Evolutionary conservation across 345 rosid genomes (phyloP).

Genomic region (Cardamine chenopodiifolia): DNA sequence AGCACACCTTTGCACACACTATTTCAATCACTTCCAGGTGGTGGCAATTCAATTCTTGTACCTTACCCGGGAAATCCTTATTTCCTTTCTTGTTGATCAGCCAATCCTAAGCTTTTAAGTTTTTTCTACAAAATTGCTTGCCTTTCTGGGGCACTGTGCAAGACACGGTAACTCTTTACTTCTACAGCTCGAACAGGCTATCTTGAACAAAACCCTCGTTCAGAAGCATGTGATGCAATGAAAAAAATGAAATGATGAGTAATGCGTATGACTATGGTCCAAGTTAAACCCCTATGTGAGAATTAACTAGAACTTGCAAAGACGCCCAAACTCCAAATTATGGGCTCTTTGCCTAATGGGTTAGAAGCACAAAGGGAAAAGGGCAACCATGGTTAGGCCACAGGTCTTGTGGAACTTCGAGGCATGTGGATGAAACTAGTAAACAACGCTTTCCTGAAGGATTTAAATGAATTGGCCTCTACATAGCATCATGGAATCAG

Average conservation of each 20-base stretch:
- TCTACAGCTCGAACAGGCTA: conserved; percentile 50
- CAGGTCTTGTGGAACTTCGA: conserved; percentile 58
- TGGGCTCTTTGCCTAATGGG: conserved; percentile 50
- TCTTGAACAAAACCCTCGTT: conserved; percentile 53
- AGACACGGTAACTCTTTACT: conserved; percentile 44
- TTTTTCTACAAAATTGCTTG: conserved; percentile 47
- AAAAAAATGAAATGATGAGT: conserved; percentile 37
- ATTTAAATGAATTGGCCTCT: conserved; percentile 38
- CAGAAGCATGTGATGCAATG: conserved; percentile 44
- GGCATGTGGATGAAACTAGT: conserved; percentile 39
- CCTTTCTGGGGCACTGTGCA: conserved; percentile 43
- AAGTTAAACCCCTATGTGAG: conserved; percentile 60
- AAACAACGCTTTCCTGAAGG: conserved; percentile 37
- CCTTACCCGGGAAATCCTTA: conserved; percentile 61
- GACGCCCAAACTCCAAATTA: conserved; percentile 50
- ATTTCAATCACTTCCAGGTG: conserved; percentile 38
- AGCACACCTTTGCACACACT: conserved; percentile 48
- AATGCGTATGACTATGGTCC: conserved; percentile 45
- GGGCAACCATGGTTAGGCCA: conserved; percentile 89
- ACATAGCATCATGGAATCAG: conserved; percentile 69
- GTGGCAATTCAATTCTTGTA: conserved; percentile 50
- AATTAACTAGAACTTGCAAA: conserved; percentile 52
- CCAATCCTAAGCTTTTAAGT: conserved; percentile 61
- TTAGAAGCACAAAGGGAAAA: conserved; percentile 45
- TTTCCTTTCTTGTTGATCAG: conserved; percentile 52